Conservation (phyloP, 2,329 filamentous ascomycete species). For the Ambrosiella xylebori region DNA sequence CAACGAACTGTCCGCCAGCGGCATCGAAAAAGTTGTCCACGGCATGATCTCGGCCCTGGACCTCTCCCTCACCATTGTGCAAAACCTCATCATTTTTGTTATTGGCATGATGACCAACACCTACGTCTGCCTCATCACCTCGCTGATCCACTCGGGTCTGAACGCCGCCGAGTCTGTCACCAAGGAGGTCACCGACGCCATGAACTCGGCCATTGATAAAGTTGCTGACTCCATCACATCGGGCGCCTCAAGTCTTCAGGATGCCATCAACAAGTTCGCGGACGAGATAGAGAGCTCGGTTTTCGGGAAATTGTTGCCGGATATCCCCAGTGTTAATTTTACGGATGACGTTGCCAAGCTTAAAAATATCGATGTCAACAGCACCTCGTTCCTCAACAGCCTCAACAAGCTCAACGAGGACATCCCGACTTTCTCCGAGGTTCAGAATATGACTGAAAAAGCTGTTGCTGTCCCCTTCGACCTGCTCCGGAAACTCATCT, state of each 20-base stretch:
- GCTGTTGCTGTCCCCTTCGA: conserved; percentile 68
- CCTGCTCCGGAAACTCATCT: conserved; percentile 55
- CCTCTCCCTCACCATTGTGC: conserved; percentile 64
- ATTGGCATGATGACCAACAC: conserved; percentile 84
- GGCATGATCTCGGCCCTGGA: conserved; percentile 65
- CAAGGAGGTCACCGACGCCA: conserved; percentile 32
- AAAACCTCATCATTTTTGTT: conserved; percentile 77
- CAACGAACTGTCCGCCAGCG: conserved; percentile 66
- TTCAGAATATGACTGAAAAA: conserved; percentile 63
- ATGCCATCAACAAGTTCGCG: conserved; percentile 33
- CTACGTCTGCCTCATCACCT: conserved; percentile 75
- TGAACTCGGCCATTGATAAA: conserved; percentile 32
- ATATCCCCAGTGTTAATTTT: conserved; percentile 43
- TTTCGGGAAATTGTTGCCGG: conserved; percentile 30
- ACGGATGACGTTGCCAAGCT: conserved; percentile 46
- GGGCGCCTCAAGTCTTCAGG: conserved; percentile 31
- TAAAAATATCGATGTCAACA: conserved; percentile 49
- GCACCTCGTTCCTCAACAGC: conserved; percentile 48
- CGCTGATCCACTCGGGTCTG: conserved; percentile 64
- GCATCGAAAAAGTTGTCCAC: conserved; percentile 64
- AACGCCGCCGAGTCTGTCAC: conserved; percentile 43
- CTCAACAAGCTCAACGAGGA: conserved; percentile 58
- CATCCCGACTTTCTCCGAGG: conserved; percentile 67
- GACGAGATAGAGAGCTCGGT: conserved; percentile 27
- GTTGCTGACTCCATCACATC: conserved; percentile 43